Evolutionary conservation across 495 filamentous ascomycete genomes (phyloP), one percentile per base, ranked within the genome.

Genomic region (Zalerion maritima): DNA sequence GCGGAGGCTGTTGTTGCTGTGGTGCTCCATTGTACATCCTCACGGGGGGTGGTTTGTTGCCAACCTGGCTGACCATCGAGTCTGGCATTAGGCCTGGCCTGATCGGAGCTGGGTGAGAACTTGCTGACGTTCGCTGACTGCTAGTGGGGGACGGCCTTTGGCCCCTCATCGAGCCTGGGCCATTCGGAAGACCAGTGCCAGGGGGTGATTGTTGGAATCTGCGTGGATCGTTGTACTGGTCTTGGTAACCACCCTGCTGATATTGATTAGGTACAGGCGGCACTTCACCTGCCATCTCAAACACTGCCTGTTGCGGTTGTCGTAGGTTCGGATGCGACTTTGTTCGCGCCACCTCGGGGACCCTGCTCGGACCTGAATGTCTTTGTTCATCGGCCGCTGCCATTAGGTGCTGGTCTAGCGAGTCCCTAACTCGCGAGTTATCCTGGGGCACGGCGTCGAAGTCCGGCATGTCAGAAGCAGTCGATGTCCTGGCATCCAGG

Each of bases 81-180:
- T 61, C 55, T 13, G 60, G 52, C 50, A 78, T 70, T 28, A 78
- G 62, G 9, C 86, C 89, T 3, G 80, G 72, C 12, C 86, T 71
- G 27, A 91, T 71, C 7, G 89, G 89, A 4, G 63, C 58, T 6
- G 87, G 84, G 46, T 94, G 89, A 18, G 70, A 63, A n/a, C n/a
- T n/a, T n/a, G n/a, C n/a, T n/a, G n/a, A n/a, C n/a, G n/a, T n/a
- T n/a, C n/a, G n/a, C n/a, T n/a, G n/a, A n/a, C n/a, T n/a, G 11
- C 42, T 42, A 28, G 46, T 41, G 11, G 58, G 32, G 37, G 49
- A 43, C 27, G 36, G 23, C 0, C 21, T 32, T 7, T 26, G 15
- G 7, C 31, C 37, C 14, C 38, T 34, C 13, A 32, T 21, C 21
- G 29, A 18, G 23, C 25, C 26, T 12, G 48, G 47, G 16, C 48